phyloP scores from a whole-genome alignment of 108 stramenopile species.

The Nannochloropsis oceanica region DNA sequence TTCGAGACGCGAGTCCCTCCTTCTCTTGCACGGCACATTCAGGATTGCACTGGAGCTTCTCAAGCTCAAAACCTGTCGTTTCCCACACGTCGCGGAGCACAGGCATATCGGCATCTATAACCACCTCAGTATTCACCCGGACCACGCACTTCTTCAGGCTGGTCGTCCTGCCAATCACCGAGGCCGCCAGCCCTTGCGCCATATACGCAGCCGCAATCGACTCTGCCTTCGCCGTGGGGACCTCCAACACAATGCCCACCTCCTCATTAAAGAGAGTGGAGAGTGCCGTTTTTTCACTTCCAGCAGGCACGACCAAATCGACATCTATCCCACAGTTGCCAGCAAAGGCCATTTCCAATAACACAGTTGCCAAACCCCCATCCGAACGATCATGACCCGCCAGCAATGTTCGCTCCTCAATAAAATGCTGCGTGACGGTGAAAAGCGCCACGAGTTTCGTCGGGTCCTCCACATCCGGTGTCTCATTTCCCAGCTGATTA shows the following conservation, averaged over 20 bases:
- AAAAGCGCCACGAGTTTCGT: constrained; percentile 62
- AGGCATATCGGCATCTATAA: constrained; percentile 27
- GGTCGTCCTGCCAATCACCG: constrained; percentile 61
- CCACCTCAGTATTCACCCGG: constrained; percentile 14
- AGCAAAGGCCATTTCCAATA: constrained; percentile 95
- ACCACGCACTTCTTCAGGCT: constrained; percentile 56
- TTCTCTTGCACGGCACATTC: constrained; percentile 79
- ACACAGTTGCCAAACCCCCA: constrained; percentile 56
- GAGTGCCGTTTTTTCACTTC: constrained; percentile 46
- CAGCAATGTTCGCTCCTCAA: constrained; percentile 52
- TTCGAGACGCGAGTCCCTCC: constrained; percentile 55
- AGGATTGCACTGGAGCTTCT: constrained; percentile 81
- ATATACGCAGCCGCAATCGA: constrained; percentile 53
- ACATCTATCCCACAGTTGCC: constrained; percentile 87
- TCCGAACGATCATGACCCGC: constrained; percentile 92
- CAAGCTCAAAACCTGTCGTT: constrained; percentile 86
- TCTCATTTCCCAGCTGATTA: constrained; percentile 61
- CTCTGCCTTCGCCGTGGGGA: constrained; percentile 42
- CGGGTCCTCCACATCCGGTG: constrained; percentile 80
- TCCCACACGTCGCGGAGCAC: constrained; percentile 87
- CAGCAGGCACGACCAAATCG: constrained; percentile 45
- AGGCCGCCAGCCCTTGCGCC: constrained; percentile 48
- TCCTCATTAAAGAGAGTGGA: constrained; percentile 86
- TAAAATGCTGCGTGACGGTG: constrained; percentile 67
- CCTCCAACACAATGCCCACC: constrained; percentile 67